A percentile compares a stretch with the other conserved stretches of the same genome.
Evolutionary conservation across 2,329 filamentous ascomycete species (phyloP).

Genomic region (Penicillium sp.): DNA sequence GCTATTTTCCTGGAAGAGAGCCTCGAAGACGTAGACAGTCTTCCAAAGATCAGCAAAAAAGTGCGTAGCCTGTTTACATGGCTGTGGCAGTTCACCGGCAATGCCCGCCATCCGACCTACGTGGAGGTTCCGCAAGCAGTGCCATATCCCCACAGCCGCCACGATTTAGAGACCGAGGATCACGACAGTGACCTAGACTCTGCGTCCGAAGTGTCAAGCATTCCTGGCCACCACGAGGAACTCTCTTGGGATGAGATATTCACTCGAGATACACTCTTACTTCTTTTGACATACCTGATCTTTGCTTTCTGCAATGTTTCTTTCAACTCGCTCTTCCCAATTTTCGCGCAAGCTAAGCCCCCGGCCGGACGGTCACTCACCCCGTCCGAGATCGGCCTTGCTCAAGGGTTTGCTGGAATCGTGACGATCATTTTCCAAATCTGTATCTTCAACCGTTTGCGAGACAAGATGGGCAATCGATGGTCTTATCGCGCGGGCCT

Average conservation of each 20-base stretch:
- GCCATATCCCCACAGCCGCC: conserved; percentile 32
- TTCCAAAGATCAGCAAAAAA: conserved; percentile 61
- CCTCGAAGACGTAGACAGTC: conserved; percentile 63
- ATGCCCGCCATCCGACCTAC: conserved; percentile 59
- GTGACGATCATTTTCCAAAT: conserved; percentile 90
- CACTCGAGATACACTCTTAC: conserved; percentile 76
- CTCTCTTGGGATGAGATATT: conserved; percentile 62
- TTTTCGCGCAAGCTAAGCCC: conserved; percentile 74
- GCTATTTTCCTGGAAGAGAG: conserved; percentile 86
- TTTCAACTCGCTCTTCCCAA: conserved; percentile 92
- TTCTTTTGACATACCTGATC: conserved; percentile 83
- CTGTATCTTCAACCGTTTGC: conserved; percentile 75
- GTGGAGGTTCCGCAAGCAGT: conserved; percentile 41
- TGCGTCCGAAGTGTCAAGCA: conserved; percentile 43
- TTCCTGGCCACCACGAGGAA: conserved; percentile 46
- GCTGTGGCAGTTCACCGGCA: conserved; percentile 68
- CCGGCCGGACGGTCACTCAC: conserved; percentile 75
- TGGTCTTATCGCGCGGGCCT: conserved; percentile 78
- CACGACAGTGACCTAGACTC: conserved; percentile 47
- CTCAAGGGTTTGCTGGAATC: conserved; percentile 77
- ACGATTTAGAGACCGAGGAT: conserved; percentile 31
- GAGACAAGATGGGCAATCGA: conserved; percentile 78
- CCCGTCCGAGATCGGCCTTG: conserved; percentile 79
- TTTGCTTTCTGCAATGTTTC: conserved; percentile 94
- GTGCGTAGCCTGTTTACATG: conserved; percentile 63